These are phyloP conservation scores for Pseudogymnoascus sp. DNA, from an alignment of 2,329 filamentous ascomycete genomes.

Conservation along the genomic window DNA sequence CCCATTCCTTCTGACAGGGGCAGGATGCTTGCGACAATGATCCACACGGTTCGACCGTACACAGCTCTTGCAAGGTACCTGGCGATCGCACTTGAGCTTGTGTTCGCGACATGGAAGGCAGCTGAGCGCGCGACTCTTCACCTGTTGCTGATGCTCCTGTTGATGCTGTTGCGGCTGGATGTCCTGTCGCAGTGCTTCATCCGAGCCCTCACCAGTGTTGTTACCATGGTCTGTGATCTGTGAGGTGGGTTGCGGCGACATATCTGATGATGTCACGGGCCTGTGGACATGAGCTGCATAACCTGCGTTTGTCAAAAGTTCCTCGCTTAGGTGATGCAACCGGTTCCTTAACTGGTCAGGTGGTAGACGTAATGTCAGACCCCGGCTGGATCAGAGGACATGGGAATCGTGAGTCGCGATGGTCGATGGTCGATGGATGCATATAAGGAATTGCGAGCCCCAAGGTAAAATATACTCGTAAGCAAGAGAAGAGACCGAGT, in stretches of 20 bases:
- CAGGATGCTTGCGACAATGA: conserved; percentile 27
- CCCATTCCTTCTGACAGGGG: conserved; percentile 15
- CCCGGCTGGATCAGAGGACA: not conserved
- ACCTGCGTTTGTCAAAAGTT: not conserved
- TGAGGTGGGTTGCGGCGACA: not conserved
- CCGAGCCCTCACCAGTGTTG: not conserved
- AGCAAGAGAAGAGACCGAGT: not conserved
- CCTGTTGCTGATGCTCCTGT: not conserved
- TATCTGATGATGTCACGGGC: not conserved
- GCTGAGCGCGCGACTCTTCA: conserved; percentile 19
- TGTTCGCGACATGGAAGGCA: conserved; percentile 29
- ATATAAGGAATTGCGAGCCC: not conserved
- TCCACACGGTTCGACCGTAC: conserved; percentile 27
- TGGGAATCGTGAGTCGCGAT: not conserved
- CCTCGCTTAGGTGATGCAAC: not conserved
- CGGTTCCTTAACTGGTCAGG: not conserved
- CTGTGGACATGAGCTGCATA: not conserved
- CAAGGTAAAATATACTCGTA: not conserved
- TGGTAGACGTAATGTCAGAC: not conserved
- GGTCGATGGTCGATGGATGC: not conserved
- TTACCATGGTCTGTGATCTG: not conserved
- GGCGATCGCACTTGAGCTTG: conserved; percentile 29
- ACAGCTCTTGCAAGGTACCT: conserved; percentile 29
- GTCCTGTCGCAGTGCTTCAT: not conserved
- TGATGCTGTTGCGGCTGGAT: not conserved